A percentile compares a stretch with the other conserved stretches of the same genome.
These are phyloP conservation scores for Trichothecium sympodiale DNA, from an alignment of 2,329 filamentous ascomycete species.

Conservation along the genomic window DNA sequence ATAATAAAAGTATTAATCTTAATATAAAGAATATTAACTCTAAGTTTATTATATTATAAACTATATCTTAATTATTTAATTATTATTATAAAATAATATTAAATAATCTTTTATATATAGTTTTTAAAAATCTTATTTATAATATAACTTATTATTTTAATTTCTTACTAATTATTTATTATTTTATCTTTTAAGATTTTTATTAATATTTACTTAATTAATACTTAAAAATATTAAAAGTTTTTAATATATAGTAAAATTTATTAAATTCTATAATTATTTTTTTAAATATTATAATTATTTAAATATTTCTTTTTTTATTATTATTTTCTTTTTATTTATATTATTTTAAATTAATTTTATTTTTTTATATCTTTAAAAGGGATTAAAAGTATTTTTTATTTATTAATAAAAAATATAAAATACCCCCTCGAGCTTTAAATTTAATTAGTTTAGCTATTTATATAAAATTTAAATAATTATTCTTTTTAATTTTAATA, in stretches of 20 bases:
- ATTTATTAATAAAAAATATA: background rate
- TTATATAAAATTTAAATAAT: background rate
- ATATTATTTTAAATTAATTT: background rate
- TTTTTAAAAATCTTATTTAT: constrained; percentile 1
- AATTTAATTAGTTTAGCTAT: background rate
- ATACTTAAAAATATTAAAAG: background rate
- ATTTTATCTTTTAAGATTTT: background rate
- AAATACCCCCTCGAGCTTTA: no score
- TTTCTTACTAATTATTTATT: background rate
- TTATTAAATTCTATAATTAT: background rate
- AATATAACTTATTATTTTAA: background rate
- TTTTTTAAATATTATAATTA: background rate
- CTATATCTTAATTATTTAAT: constrained; percentile 3
- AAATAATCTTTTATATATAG: background rate
- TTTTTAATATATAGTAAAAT: background rate
- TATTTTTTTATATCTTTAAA: background rate
- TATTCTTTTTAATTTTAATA: background rate
- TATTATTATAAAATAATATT: background rate
- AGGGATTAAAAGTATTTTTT: background rate
- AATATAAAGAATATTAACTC: background rate
- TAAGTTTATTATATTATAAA: constrained; percentile 3
- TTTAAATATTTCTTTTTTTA: background rate
- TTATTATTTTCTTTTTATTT: background rate
- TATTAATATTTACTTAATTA: background rate
- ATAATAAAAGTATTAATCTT: background rate